A percentile compares a stretch with the other conserved stretches of the same genome.
Evolutionary conservation across 225 moss, liverwort and hornwort genomes (phyloP).

Genomic region (Anthoceros angustus): DNA sequence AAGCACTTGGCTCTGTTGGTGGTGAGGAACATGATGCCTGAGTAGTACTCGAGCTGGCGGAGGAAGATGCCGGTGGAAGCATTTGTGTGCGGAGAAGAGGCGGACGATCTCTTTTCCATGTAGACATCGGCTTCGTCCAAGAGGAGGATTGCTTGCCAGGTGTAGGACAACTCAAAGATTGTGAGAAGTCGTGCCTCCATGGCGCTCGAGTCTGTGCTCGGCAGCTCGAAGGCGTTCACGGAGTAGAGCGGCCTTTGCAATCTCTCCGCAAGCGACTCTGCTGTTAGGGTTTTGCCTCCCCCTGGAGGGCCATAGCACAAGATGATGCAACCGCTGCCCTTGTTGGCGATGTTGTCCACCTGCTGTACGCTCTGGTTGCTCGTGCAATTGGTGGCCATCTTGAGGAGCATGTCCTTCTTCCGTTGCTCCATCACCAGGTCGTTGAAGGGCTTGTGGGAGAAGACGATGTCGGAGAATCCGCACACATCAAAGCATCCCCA

Average conservation of each 20-base stretch:
- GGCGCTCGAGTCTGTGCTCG: background rate
- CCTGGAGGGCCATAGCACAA: constrained; percentile 14
- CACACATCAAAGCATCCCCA: constrained; percentile 16
- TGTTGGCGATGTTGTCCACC: constrained; percentile 12
- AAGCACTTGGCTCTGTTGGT: constrained; percentile 10
- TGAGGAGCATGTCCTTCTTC: constrained; percentile 9
- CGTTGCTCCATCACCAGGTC: constrained; percentile 12
- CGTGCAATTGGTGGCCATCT: background rate
- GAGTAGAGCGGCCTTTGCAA: constrained; percentile 12
- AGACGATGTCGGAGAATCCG: constrained; percentile 13
- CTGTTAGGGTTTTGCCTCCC: constrained; percentile 10
- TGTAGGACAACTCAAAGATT: constrained; percentile 7
- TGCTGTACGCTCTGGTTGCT: background rate
- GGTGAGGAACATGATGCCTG: constrained; percentile 31
- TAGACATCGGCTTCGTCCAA: constrained; percentile 17
- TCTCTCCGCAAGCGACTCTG: constrained; percentile 8
- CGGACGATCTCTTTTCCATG: constrained; percentile 6
- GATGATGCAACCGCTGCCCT: constrained; percentile 12
- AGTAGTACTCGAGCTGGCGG: constrained; percentile 22
- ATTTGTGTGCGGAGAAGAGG: constrained; percentile 5
- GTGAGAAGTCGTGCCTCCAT: constrained; percentile 9
- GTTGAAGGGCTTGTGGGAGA: constrained; percentile 6
- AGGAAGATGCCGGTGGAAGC: constrained; percentile 29
- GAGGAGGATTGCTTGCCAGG: constrained; percentile 14
- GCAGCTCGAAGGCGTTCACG: constrained; percentile 11